These are phyloP conservation scores for Prunus mongolica DNA, from an alignment of 306 rosid species.

Conservation along the genomic window DNA sequence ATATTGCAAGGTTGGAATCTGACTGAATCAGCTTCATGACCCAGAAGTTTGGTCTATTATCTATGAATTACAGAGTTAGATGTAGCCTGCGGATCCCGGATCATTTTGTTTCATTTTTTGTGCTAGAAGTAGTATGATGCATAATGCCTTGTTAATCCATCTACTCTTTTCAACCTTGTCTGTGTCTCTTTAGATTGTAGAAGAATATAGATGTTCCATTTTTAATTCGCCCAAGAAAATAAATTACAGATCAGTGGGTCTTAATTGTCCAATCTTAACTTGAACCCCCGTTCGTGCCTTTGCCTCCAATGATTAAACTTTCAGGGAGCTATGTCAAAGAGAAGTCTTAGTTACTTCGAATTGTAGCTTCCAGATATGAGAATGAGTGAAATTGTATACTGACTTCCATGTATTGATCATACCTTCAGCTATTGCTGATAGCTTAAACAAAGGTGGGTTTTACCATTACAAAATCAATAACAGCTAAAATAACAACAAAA, in stretches of 20 bases:
- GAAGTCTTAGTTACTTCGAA: no score
- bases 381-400: no score
- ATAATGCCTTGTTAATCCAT: not conserved
- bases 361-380: no score
- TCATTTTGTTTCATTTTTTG: slow-evolving; percentile 8
- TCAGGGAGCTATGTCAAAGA: no score
- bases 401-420: no score
- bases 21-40: slow-evolving; percentile 34
- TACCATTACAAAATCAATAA: not conserved
- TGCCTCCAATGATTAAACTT: no score
- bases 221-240: not conserved
- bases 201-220: not conserved
- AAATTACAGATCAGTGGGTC: not conserved
- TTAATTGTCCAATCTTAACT: not conserved
- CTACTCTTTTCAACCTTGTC: not conserved
- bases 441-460: not conserved
- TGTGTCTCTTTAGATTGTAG: not conserved
- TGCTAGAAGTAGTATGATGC: not conserved
- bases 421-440: not conserved
- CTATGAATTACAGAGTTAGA: not conserved
- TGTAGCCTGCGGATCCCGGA: not conserved
- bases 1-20: slow-evolving; percentile 74
- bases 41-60: not conserved
- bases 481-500: not conserved
- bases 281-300: no score